These are phyloP conservation scores for Phytophthora fragariae DNA, from an alignment of 352 stramenopile species.

Conservation along the genomic window DNA sequence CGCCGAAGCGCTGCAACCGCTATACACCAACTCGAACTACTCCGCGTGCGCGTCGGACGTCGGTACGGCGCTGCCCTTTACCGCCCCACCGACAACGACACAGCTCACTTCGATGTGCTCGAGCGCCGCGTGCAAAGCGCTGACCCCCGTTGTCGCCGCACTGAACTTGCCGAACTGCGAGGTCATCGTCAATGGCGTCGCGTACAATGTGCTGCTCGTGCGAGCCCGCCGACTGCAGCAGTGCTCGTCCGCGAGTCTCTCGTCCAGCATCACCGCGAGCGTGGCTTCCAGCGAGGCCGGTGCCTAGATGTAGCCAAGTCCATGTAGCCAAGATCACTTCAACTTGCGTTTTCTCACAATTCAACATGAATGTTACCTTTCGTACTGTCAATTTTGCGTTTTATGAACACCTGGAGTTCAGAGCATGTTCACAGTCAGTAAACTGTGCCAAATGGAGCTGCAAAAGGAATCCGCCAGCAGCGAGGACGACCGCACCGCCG, in stretches of 20 bases:
- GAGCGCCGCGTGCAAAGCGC: constrained; percentile 21
- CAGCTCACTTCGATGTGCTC: constrained; percentile 28
- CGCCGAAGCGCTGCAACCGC: constrained; percentile 4
- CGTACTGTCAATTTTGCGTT: background rate
- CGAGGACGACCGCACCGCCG: constrained; percentile 4
- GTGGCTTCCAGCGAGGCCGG: constrained; percentile 7
- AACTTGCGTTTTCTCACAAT: background rate
- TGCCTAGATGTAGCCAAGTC: background rate
- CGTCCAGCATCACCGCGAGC: constrained; percentile 20
- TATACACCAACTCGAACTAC: constrained; percentile 16
- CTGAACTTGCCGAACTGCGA: constrained; percentile 28
- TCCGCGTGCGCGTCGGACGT: constrained; percentile 7
- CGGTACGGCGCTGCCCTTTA: constrained; percentile 22
- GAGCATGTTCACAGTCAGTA: too few species aligned
- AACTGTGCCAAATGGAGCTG: constrained; percentile 6
- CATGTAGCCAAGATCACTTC: background rate
- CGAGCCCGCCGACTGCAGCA: constrained; percentile 18
- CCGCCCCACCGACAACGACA: constrained; percentile 4
- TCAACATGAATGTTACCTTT: background rate
- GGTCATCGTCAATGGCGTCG: constrained; percentile 19
- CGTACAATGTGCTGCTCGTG: constrained; percentile 29
- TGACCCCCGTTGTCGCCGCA: constrained; percentile 10
- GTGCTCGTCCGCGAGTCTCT: constrained; percentile 15
- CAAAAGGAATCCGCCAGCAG: constrained; percentile 2
- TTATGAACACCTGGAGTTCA: background rate